Base-by-base conservation (phyloP, 192 early-diverging fungal species). In the Podila verticillata region DNA sequence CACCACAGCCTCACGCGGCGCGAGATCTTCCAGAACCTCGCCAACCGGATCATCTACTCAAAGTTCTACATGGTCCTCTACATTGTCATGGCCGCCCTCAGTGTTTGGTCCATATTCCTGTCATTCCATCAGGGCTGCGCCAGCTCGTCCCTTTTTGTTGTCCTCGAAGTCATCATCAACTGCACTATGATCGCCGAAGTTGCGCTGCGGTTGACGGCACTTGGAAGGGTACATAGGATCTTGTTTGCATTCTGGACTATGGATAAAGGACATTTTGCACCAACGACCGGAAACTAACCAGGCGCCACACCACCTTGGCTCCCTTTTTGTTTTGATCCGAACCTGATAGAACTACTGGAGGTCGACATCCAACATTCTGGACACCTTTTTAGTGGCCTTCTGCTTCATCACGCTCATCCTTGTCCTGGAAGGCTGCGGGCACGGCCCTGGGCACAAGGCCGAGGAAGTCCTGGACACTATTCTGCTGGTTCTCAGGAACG, bases 131-230 rank as follows among this genome's bases (percentile, higher is more conserved):
- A 80, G 26, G 77, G 77, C 5, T 80, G 77, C 19, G 71, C 77
- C 13, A 72, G 70, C n/a, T 91, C 91, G 35, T 48, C 87, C 24
- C 82, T 90, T 12, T 95, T 95, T 65, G 89, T 95, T 34, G 61
- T 90, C 20, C 73, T 93, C 35, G 93, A 95, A 65, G 84, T 87
- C 34, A 85, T 90, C 22, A 87, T 95, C 58, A 93, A 93, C 63
- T 57, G 89, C 20, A 91, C 90, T 58, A 95, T 95, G 93, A 89
- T 92, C 58, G 70, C 88, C 19, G 93, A 95, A 74, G 91, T 95
- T 5, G 74, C 79, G 4, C 83, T 91, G 28, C 87, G 93, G 13
- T 73, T 87, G 8, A 73, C 93, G 0, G 93, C 93, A 6, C 85
- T 92, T 61, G 84, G 92, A 48, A 77, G 84, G 81, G 89, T 91